Evolutionary conservation across 805 yeast species (phyloP).

Genomic region (Nadsonia fulvescens): DNA sequence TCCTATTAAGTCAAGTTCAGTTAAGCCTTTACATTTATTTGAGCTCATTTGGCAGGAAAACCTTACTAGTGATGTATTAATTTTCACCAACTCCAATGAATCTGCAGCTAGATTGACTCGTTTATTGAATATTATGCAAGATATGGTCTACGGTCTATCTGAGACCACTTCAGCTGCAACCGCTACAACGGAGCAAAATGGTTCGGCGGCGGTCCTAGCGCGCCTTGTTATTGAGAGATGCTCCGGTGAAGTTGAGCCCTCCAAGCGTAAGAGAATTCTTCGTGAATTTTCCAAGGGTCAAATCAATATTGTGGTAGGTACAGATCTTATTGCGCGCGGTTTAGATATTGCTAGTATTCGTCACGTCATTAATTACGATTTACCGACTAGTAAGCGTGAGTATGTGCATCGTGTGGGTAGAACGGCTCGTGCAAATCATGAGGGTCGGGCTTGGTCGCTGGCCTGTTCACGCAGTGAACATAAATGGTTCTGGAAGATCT

Average conservation of each 20-base stretch:
- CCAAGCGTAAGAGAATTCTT: slow-evolving; percentile 37
- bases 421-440: slow-evolving; percentile 81
- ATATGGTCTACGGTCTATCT: slow-evolving; percentile 9
- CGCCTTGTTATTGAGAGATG: slow-evolving; percentile 15
- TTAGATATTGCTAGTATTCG: slow-evolving; percentile 56
- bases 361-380: slow-evolving; percentile 74
- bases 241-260: slow-evolving; percentile 21
- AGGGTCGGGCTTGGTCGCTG: slow-evolving; percentile 59
- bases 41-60: slow-evolving; percentile 26
- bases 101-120: slow-evolving; percentile 65
- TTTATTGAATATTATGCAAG: slow-evolving; percentile 29
- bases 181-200: no score
- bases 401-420: slow-evolving; percentile 94
- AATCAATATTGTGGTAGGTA: slow-evolving; percentile 39
- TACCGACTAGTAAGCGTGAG: slow-evolving; percentile 77
- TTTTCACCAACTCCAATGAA: slow-evolving; percentile 71
- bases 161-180: no score
- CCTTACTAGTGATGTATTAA: slow-evolving; percentile 26
- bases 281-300: slow-evolving; percentile 38
- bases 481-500: slow-evolving; percentile 25
- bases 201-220: no score
- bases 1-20: slow-evolving; percentile 14
- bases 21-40: slow-evolving; percentile 61
- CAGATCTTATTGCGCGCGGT: slow-evolving; percentile 95
- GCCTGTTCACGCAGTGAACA: slow-evolving; percentile 66